Evolutionary conservation across 2,329 filamentous ascomycete genomes (phyloP), one percentile per base, ranked within the genome.

Genomic region (Chaetomium olivaceum): DNA sequence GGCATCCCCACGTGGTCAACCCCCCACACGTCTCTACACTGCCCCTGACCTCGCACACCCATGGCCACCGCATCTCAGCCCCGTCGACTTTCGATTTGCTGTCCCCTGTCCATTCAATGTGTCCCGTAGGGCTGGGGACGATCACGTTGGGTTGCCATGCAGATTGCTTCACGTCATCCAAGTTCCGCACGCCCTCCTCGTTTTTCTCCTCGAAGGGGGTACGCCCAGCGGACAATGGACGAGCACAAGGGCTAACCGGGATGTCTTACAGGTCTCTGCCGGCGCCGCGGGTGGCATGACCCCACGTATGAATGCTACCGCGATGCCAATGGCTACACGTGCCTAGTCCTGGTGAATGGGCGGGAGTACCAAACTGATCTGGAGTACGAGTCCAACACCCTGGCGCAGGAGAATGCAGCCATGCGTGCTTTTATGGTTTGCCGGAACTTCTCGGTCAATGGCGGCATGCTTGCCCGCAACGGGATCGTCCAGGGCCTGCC

Each of bases 371-470:
- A 93, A 77, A 97, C 93, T 52, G 93, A 97, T 77, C 85, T 91
- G 46, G 86, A 89, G 69, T 96, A 95, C 80, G 88, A 91, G 76
- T 91, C 90, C 68, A 91, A 94, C 76, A 82, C 86, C 58, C 83
- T 96, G 70, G 94, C 94, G 56, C 91, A 93, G 75, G 93, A 98
- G 78, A 95, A 94, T 74, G 94, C 94, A 29, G 94, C 94, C 67
- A 96, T 96, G 87, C 91, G 93, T 68, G 94, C 94, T 65, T 98
- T 97, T 80, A 94, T 97, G 87, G 95, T 97, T 71, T 97, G 94
- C 83, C 90, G 93, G 70, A 97, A 97, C 83, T 97, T 97, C 80
- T 96, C 92, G 63, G 91, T 96, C 78, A 97, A 97, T 76, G 93
- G 96, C 73, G 94, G 94, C 76, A 97, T 96, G 92, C 82, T 89